Evolutionary conservation across 2,329 filamentous ascomycete genomes (phyloP).

Genomic region (Microdochium paspali): DNA sequence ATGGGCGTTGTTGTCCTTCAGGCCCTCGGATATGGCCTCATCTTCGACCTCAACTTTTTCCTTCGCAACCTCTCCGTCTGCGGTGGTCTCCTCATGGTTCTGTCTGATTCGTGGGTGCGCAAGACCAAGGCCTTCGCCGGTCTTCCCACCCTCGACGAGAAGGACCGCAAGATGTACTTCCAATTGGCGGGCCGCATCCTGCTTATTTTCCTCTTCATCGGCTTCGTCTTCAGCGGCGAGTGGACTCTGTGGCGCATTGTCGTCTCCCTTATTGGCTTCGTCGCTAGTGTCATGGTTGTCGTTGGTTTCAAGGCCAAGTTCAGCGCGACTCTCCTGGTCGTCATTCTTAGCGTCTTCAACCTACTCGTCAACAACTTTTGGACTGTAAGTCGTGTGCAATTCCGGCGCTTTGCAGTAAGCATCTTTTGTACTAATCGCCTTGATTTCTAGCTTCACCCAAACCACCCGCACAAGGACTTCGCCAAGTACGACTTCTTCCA

Average conservation of each 20-base stretch:
- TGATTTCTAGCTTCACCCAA: constrained; percentile 68
- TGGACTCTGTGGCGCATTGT: constrained; percentile 85
- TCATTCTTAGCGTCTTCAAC: constrained; percentile 95
- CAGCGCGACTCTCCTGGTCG: constrained; percentile 88
- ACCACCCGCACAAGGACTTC: constrained; percentile 99
- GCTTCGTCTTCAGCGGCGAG: constrained; percentile 89
- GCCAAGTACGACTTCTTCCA: constrained; percentile 99
- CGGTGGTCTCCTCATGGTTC: constrained; percentile 93
- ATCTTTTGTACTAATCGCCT: constrained; percentile 14
- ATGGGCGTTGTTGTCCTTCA: constrained; percentile 87
- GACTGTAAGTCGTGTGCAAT: constrained; percentile 61
- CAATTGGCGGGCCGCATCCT: constrained; percentile 93
- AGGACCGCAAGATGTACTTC: constrained; percentile 99
- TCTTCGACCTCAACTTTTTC: constrained; percentile 99
- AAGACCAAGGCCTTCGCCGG: constrained; percentile 96
- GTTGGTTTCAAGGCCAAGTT: constrained; percentile 99
- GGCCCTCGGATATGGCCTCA: constrained; percentile 91
- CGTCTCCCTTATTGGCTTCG: constrained; percentile 74
- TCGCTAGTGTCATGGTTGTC: constrained; percentile 96
- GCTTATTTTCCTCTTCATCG: constrained; percentile 94
- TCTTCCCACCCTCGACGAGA: constrained; percentile 89
- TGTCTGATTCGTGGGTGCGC: constrained; percentile 95
- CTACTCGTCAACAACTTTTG: constrained; percentile 99
- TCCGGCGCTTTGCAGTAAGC: not conserved
- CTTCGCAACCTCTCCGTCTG: constrained; percentile 96